A percentile compares a stretch with the other conserved stretches of the same genome.
These are phyloP conservation scores for Russula olivacea DNA, from an alignment of 768 basidiomycete species.

Conservation along the genomic window DNA sequence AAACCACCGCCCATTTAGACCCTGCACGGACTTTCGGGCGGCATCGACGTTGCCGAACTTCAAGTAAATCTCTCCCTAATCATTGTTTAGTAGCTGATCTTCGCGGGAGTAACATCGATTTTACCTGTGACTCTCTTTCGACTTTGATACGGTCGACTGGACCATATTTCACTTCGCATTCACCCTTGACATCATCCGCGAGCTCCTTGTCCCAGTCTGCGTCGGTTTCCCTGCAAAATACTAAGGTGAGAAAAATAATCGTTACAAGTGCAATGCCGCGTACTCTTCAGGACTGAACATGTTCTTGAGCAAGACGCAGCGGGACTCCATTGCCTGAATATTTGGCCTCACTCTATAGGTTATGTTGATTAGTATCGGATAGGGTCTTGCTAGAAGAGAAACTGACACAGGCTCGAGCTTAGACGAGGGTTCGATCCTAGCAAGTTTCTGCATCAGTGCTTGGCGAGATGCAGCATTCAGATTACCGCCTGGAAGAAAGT, in stretches of 20 bases:
- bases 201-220: slow-evolving; percentile 96
- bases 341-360: slow-evolving; percentile 59
- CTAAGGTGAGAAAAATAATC: neutral
- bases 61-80: slow-evolving; percentile 93
- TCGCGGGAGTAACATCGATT: slow-evolving; percentile 25
- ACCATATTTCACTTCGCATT: slow-evolving; percentile 91
- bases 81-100: neutral
- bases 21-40: slow-evolving; percentile 79
- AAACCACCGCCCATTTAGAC: slow-evolving; percentile 96
- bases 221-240: slow-evolving; percentile 73
- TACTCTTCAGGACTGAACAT: slow-evolving; percentile 99
- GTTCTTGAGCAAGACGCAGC: slow-evolving; percentile 82
- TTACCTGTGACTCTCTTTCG: slow-evolving; percentile 87
- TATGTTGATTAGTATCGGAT: slow-evolving; percentile 18
- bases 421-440: slow-evolving; percentile 72
- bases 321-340: slow-evolving; percentile 83
- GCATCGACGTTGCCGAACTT: slow-evolving; percentile 78
- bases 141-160: slow-evolving; percentile 82
- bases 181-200: slow-evolving; percentile 91
- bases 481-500: slow-evolving; percentile 69
- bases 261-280: slow-evolving; percentile 29
- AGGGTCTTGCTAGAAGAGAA: neutral
- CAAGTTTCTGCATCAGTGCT: slow-evolving; percentile 99
- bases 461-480: slow-evolving; percentile 97
- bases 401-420: slow-evolving; percentile 59